phyloP scores from a whole-genome alignment of 2,329 filamentous ascomycete genomes.

The Didymella sp. region DNA sequence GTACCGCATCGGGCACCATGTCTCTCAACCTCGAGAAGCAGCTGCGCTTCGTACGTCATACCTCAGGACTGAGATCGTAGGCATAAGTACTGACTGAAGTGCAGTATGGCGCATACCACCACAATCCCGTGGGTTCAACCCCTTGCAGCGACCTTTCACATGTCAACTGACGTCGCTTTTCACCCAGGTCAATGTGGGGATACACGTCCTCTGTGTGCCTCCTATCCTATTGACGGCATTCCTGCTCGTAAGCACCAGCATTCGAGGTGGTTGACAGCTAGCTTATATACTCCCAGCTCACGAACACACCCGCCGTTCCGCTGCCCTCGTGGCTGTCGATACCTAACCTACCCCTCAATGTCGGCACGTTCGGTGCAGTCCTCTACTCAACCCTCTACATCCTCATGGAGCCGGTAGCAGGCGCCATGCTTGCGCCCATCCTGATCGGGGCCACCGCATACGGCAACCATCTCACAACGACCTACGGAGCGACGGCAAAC shows the following conservation, averaged over 20 bases:
- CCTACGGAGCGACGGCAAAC: conserved; percentile 66
- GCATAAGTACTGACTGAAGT: conserved; percentile 21
- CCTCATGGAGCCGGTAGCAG: conserved; percentile 92
- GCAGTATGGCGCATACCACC: conserved; percentile 85
- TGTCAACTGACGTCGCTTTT: conserved; percentile 35
- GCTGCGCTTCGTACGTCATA: conserved; percentile 74
- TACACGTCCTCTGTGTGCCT: conserved; percentile 82
- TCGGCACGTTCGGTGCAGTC: conserved; percentile 63
- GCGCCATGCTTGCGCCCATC: conserved; percentile 75
- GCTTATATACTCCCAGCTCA: conserved; percentile 53
- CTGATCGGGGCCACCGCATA: conserved; percentile 77
- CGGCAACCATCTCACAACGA: conserved; percentile 74
- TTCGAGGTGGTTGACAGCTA: not conserved
- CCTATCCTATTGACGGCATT: conserved; percentile 75
- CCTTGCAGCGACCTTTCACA: conserved; percentile 16
- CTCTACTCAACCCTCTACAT: conserved; percentile 83
- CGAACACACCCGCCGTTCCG: conserved; percentile 62
- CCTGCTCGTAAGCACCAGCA: conserved; percentile 66
- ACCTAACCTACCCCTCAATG: conserved; percentile 65
- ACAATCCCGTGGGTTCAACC: conserved; percentile 64
- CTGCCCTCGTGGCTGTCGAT: conserved; percentile 62
- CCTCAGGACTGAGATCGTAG: not conserved
- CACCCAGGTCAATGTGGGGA: conserved; percentile 72
- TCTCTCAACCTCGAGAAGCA: conserved; percentile 80
- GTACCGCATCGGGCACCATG: conserved; percentile 51